Percentiles rank a stretch among this genome's conserved stretches.
Evolutionary conservation across 169 alveolate species (phyloP).

Genomic region (Plasmodium coatneyi): DNA sequence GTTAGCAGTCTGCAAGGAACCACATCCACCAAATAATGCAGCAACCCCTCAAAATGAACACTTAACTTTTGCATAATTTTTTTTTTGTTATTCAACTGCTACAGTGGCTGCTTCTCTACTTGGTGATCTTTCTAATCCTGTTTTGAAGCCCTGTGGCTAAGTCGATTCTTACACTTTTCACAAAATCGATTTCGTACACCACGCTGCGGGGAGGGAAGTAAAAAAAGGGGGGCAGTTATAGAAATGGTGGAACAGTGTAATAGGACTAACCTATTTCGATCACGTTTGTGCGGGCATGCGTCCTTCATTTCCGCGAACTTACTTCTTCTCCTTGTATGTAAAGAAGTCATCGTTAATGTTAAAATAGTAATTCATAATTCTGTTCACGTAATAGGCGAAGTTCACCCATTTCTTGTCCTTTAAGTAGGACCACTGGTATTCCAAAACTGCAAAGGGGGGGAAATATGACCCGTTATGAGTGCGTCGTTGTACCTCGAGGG

Average conservation of each 20-base stretch:
- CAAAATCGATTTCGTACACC: conserved; percentile 63
- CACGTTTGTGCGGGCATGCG: neutral
- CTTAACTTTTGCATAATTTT: neutral
- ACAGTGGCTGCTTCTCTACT: conserved; percentile 1
- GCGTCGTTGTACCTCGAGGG: neutral
- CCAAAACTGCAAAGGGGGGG: conserved; percentile 24
- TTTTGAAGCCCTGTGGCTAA: conserved; percentile 56
- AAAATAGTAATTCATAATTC: conserved; percentile 70
- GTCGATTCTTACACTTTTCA: conserved; percentile 45
- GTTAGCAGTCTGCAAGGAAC: neutral
- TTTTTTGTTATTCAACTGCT: conserved; percentile 8
- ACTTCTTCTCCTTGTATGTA: conserved; percentile 73
- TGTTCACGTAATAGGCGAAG: conserved; percentile 43
- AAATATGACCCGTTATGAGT: neutral
- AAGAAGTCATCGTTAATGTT: conserved; percentile 65
- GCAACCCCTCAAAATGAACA: neutral
- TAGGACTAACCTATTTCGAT: neutral
- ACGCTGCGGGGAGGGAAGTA: conserved; percentile 15
- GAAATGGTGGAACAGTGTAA: neutral
- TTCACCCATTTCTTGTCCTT: conserved; percentile 68
- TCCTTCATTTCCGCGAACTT: neutral
- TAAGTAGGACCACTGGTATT: conserved; percentile 75
- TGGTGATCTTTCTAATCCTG: conserved; percentile 41
- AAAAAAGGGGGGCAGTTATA: neutral
- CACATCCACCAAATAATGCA: neutral